Evolutionary conservation across 2,329 filamentous ascomycete species (phyloP), one percentile per base, ranked within the genome.

Genomic region (Endocalyx cinctus): DNA sequence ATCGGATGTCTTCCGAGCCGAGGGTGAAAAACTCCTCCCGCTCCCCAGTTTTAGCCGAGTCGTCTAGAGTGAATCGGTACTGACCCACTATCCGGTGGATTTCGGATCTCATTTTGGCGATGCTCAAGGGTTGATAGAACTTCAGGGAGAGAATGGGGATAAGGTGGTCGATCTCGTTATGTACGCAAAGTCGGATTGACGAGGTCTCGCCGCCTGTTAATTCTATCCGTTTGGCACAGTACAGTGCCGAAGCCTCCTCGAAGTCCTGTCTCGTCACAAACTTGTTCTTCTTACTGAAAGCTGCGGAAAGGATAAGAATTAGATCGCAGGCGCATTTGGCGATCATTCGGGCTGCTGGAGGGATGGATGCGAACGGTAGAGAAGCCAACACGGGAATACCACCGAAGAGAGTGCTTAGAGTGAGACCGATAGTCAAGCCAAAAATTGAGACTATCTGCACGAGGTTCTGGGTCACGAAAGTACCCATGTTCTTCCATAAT

Each of bases 401-500:
- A 6, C 50, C 53, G 10, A 51, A 39, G 2, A 44, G 36, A 3
- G 46, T 50, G 11, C 40, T 37, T 5, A 45, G 31, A 8, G 49
- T 48, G 8, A 50, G 38, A 11, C 45, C 45, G 34, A 34, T 36
- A 17, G 34, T 41, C 6, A 37, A 33, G 10, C 38, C 28, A 5
- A 43, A 39, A 11, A 45, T 41, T 14, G 40, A 38, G 13, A 41
- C 35, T 13, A 40, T 17, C 14, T 47, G 45, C 16, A 8, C 36
- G 31, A 40, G 35, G 26, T 40, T 45, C 30, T 43, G 42, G 0
- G 45, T 37, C 33, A 52, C 40, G 16, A 52, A 52, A 2, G 35
- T 34, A 2, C 37, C 39, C 13, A 52, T 41, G 22, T 50, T 52
- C 20, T 36, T 39, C 49, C 48, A 52, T 10, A 52, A 28, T 8